These are phyloP conservation scores for Pythium vanterpoolii DNA, from an alignment of 352 stramenopile genomes.

Conservation along the genomic window DNA sequence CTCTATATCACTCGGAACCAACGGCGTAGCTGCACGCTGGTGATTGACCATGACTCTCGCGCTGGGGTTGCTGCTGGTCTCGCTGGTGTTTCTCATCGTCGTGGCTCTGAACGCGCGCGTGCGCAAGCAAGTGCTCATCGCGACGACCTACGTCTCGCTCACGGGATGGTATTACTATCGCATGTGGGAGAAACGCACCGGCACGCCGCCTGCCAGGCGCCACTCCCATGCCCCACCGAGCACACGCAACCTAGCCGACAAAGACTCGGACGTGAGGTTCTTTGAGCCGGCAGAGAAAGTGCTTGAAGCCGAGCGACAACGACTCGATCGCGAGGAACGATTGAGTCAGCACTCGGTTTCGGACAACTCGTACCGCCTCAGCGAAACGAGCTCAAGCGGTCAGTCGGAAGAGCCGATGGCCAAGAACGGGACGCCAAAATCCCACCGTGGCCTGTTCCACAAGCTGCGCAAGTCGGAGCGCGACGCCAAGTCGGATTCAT, in stretches of 20 bases:
- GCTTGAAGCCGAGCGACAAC: slow-evolving; percentile 1
- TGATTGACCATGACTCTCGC: slow-evolving; percentile 28
- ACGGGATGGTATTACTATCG: slow-evolving; percentile 85
- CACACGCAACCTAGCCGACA: not conserved
- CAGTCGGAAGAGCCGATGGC: slow-evolving; percentile 31
- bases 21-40: not conserved
- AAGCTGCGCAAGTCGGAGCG: slow-evolving; percentile 21
- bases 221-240: slow-evolving; percentile 14
- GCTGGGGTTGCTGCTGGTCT: slow-evolving; percentile 38
- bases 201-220: not conserved
- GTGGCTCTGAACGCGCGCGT: slow-evolving; percentile 43
- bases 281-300: slow-evolving; percentile 25
- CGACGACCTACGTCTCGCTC: slow-evolving; percentile 73
- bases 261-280: slow-evolving; percentile 17
- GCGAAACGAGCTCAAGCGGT: slow-evolving; percentile 52
- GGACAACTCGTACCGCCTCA: slow-evolving; percentile 43
- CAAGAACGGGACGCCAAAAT: slow-evolving; percentile 25
- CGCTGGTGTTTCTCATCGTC: slow-evolving; percentile 36
- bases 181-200: slow-evolving; percentile 63
- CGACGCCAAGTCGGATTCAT: slow-evolving; percentile 3
- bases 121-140: slow-evolving; percentile 67
- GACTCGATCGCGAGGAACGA: slow-evolving; percentile 7
- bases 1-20: not conserved
- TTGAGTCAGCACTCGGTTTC: slow-evolving; percentile 24
- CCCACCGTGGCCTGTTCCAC: not conserved